Evolutionary conservation across 768 basidiomycete genomes (phyloP), one percentile per base, ranked within the genome.

Genomic region (Macrolepiota dolichaula): DNA sequence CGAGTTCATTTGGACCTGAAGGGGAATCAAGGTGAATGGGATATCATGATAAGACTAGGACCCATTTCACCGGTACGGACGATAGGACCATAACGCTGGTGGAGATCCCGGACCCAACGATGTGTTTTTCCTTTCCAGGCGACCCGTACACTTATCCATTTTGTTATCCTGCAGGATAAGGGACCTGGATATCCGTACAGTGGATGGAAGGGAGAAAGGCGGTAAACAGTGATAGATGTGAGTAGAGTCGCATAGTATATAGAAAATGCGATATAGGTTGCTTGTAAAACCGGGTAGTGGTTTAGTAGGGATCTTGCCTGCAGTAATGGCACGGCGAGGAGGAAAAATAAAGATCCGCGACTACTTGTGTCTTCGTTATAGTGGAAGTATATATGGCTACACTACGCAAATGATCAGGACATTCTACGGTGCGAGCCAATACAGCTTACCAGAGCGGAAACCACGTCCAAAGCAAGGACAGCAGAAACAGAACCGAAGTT

Each of bases 1-100:
- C 82, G 4, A 85, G 62, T 52, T 84, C 84, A 53, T 85, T 85
- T 2, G 81, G 84, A 38, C 79, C 82, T 83, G 44, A 25, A 25
- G n/a, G n/a, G n/a, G n/a, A n/a, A n/a, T n/a, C 24, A 46, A 9
- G 3, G 44, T 27, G 25, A 25, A 58, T 56, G 42, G 62, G 25
- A 67, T 65, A 1, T 65, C 67, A 22, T 13, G 10, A 2, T 25
- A 69, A 64, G 10, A 69, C 24, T 5, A 19, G n/a, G 66, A 69
- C 68, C 4, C 64, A 25, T 12, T 71, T 56, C 49, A 73, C 77
- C 75, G 10, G 72, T 73, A n/a, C 76, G 68, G 5, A 78, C 73
- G 51, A 74, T 66, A 13, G 72, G 68, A 4, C 77, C 77, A 52
- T 76, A 77, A 19, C 64, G 62, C 22, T 68, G 64, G 58, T 75